These are phyloP conservation scores for Gymnopilus junonius DNA, from an alignment of 768 basidiomycete species.

Conservation along the genomic window DNA sequence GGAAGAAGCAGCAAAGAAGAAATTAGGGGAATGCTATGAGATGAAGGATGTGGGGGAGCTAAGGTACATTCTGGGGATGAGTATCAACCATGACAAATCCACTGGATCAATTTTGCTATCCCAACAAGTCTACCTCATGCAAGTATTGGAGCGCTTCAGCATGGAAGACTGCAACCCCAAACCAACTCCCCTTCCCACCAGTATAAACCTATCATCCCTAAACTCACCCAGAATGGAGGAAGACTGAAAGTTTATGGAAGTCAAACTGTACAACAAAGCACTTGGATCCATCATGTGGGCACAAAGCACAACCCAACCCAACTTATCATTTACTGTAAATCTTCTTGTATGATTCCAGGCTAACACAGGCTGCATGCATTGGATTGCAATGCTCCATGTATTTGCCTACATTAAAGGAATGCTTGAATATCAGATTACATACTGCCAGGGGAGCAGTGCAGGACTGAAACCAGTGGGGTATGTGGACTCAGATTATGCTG, in stretches of 20 bases:
- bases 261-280: constrained; percentile 7
- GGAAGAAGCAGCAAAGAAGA: constrained; percentile 11
- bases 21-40: constrained; percentile 15
- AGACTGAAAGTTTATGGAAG: constrained; percentile 7
- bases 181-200: constrained; percentile 11
- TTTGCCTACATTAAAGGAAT: constrained; percentile 16
- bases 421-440: constrained; percentile 12
- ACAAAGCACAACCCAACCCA: constrained; percentile 26
- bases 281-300: constrained; percentile 28
- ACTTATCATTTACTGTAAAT: constrained; percentile 25
- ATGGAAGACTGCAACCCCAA: constrained; percentile 18
- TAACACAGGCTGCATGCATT: constrained; percentile 28
- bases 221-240: background rate
- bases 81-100: constrained; percentile 3
- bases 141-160: constrained; percentile 11
- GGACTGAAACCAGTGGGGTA: constrained; percentile 16
- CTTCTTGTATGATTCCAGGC: constrained; percentile 21
- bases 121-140: constrained; percentile 12
- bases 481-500: constrained; percentile 27
- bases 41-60: constrained; percentile 12
- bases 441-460: background rate
- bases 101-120: constrained; percentile 8
- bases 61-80: constrained; percentile 18
- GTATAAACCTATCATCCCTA: background rate
- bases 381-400: constrained; percentile 20